Base-by-base conservation (phyloP, 2,329 filamentous ascomycete species). In the Myriosclerotinia scirpicola region DNA sequence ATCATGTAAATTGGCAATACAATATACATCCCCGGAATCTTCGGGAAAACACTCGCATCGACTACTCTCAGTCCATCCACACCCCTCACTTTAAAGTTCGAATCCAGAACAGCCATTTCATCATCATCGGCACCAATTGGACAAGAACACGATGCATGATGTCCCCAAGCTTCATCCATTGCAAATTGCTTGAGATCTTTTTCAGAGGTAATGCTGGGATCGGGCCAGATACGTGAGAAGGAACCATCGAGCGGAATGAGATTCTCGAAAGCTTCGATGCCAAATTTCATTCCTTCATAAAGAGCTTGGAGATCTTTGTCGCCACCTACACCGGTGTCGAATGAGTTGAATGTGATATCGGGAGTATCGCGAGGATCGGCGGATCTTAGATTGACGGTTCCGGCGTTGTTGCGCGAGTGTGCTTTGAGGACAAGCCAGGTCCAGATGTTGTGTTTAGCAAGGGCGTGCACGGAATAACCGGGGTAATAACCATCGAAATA, bases 341-440 rank as follows among this genome's bases (percentile, higher is more conserved):
- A 88, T 76, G 83, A 88, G 75, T 86, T 84, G 78, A 87, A 89
- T 58, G 79, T 79, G 71, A 91, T 89, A 6, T 83, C 76, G 0
- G 89, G 89, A 5, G 81, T 79, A 64, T 90, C 88, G 1, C 84
- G 83, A 0, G 89, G 88, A 73, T 91, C 83, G 0, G 83, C 78
- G 0, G 85, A 87, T 26, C 79, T 80, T 9, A 92, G 82, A 5
- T 76, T 82, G 6, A 92, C 88, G 1, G 81, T 83, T 11, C 90
- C 90, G 5, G 82, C 82, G 0, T 73, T 78, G 68, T 90, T 89
- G 66, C 85, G 83, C 0, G 87, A 82, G 71, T 89, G 86, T 0
- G 84, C 82, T 76, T 89, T 88, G 9, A 70, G n/a, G 8, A 50
- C 46, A n/a, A 64, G 60, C 60, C 60, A 54, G n/a, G n/a, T 42